Base-by-base conservation (phyloP, 2,329 filamentous ascomycete genomes). In the Cercospora janseana region DNA sequence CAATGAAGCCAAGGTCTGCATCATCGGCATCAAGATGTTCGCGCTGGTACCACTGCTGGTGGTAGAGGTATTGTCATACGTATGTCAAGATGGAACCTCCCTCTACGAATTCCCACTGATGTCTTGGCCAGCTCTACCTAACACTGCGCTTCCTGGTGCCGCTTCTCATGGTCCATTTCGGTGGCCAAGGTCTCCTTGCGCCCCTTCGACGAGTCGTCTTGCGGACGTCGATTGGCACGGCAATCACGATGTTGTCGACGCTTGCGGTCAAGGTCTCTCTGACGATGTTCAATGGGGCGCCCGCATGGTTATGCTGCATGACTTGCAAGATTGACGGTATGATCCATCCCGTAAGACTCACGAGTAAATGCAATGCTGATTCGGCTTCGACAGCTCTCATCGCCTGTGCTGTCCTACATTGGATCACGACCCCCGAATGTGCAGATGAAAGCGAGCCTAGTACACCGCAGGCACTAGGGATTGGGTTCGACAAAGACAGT, bases 281-380 rank as follows among this genome's bases (percentile, higher is more conserved):
- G 16, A 55, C 54, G 3, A 35, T 59, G 37, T 59, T 59, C 49
- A 44, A 59, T 26, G 56, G 56, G 12, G 56, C 57, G 21, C 56
- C 54, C 9, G 56, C 56, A 12, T 59, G 56, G 56, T 38, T 59
- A 9, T 59, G 56, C 42, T 57, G 54, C 31, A 46, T 59, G 56
- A 57, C 51, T 8, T 59, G 56, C 44, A 59, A 59, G 20, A 43
- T 59, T n/a, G 56, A 59, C 20, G 55, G 55, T 57, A 35, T 27
- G 44, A 15, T n/a, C 9, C 18, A 18, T n/a, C 18, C 5, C 3
- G 13, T 12, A 5, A 4, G 24, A 10, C 7, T 5, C 20, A 10
- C 12, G 5, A 3, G n/a, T 10, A 10, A 13, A 18, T 9, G 20
- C 24, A 29, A 13, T n/a, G 35, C 51, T 54, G 16, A 56, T 32